Base-by-base conservation (phyloP, 306 rosid species). In the Ormosia emarginata region DNA sequence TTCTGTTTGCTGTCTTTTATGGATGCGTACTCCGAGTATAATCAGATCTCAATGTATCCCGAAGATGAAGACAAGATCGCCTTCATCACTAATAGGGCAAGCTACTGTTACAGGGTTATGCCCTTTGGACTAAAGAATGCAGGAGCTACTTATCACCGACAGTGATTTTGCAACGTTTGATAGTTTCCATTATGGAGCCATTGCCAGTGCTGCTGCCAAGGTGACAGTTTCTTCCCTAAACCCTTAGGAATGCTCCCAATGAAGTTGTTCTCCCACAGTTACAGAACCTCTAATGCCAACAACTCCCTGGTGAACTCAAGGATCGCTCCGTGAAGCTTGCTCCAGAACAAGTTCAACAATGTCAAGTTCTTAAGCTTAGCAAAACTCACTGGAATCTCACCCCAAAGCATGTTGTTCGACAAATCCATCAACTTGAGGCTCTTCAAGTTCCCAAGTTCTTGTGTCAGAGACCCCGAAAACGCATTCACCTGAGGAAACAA, bases 221-320 rank as follows among this genome's bases (percentile, higher is more conserved):
- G n/a, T n/a, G n/a, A n/a, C n/a, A n/a, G n/a, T n/a, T 95, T 95
- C 65, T 82, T 90, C 14, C 99, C 99, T 61, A 95, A 70, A 41
- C 95, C 88, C 56, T 62, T 85, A 13, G 99, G 99, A 71, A 95
- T 91, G 62, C 85, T 87, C 2, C 93, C 99, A 0, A 98, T 95
- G 89, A 95, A 93, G 87, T 95, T 95, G 72, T 95, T 95, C 86
- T 93, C 98, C 99, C 99, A 95, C 11, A 95, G 80, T 83, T 95
- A 98, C 75, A 95, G 67, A 0, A 95, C 99, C 80, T 95, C 93
- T 56, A 95, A 82, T 40, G 82, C 84, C 61, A 97, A 95, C 80
- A 93, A 66, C 8, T 88, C 94, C 4, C 92, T 97, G 9, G 91
- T 53, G 33, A 95, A 95, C 67, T 90, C 98, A 1, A 98, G 99